phyloP scores from a whole-genome alignment of 2,329 filamentous ascomycete genomes.

The Amphichorda felina region DNA sequence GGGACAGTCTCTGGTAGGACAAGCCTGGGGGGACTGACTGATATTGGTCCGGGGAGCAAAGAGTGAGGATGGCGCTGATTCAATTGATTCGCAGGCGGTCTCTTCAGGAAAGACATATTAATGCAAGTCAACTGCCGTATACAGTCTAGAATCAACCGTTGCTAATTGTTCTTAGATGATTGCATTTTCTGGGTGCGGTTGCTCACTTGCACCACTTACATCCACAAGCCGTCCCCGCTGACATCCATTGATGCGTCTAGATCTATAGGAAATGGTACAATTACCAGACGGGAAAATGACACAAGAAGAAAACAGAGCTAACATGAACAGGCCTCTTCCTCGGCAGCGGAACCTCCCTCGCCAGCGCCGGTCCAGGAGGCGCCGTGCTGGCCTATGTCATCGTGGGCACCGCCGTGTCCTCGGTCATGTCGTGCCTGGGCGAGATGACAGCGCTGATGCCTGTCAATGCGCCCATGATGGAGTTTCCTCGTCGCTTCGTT shows the following conservation, averaged over 20 bases:
- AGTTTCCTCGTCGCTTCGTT: slow-evolving; percentile 22
- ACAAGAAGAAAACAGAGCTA: no score
- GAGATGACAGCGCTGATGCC: slow-evolving; percentile 26
- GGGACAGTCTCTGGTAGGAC: slow-evolving; percentile 5
- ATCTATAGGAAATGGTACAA: neutral
- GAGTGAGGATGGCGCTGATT: no score
- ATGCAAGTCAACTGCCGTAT: no score
- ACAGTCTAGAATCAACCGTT: no score
- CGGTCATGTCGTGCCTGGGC: slow-evolving; percentile 28
- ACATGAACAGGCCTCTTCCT: slow-evolving; percentile 22
- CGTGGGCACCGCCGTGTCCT: slow-evolving; percentile 28
- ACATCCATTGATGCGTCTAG: neutral
- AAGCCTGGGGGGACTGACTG: no score
- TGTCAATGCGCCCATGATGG: slow-evolving; percentile 24
- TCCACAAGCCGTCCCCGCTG: neutral
- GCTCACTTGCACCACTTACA: neutral
- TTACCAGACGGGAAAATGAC: no score
- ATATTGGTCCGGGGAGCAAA: no score
- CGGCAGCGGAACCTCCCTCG: slow-evolving; percentile 24
- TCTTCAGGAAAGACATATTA: slow-evolving; percentile 26
- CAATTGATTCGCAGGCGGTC: no score
- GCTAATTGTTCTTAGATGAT: slow-evolving; percentile 27
- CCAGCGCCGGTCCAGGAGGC: slow-evolving; percentile 25
- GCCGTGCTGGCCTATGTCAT: slow-evolving; percentile 25
- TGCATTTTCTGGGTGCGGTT: slow-evolving; percentile 26